These are phyloP conservation scores for Pleodorina starrii DNA, from an alignment of 139 green algal genomes.

Conservation along the genomic window DNA sequence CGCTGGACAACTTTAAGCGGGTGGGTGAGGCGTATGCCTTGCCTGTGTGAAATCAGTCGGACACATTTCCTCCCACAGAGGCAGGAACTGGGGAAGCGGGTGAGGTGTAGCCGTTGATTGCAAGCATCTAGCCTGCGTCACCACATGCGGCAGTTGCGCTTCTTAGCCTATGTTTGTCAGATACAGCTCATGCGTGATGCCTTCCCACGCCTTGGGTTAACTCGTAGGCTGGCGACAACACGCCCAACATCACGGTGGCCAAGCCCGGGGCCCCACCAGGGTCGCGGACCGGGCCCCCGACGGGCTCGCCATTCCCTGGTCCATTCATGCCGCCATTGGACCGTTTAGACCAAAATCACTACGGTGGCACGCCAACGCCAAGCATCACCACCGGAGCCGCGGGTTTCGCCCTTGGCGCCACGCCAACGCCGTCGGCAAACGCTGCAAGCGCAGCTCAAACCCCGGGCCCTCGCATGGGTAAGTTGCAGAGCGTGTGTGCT, in stretches of 20 bases:
- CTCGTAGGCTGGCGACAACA: not conserved
- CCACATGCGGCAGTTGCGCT: no score
- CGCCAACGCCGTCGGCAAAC: not conserved
- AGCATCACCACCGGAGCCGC: not conserved
- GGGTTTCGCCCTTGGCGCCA: slow-evolving; percentile 10
- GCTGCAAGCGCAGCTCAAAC: not conserved
- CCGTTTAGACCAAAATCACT: slow-evolving; percentile 34
- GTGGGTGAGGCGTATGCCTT: slow-evolving; percentile 23
- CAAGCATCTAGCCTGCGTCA: no score
- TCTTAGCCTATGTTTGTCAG: no score
- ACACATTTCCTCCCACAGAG: no score
- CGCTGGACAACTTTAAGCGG: slow-evolving; percentile 54
- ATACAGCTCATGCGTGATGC: no score
- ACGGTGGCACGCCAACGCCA: slow-evolving; percentile 34
- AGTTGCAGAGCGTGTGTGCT: not conserved
- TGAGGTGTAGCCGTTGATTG: no score
- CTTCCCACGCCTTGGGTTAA: no score
- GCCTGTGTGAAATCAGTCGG: no score
- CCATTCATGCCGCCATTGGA: slow-evolving; percentile 41
- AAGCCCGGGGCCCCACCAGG: not conserved
- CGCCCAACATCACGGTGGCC: not conserved
- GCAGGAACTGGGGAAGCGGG: no score
- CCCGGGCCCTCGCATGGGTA: slow-evolving; percentile 40
- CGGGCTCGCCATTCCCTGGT: not conserved
- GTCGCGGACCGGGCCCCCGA: no score